phyloP scores from a whole-genome alignment of 1,284 basidiomycete genomes.

The Rhizopogon hawkerae region DNA sequence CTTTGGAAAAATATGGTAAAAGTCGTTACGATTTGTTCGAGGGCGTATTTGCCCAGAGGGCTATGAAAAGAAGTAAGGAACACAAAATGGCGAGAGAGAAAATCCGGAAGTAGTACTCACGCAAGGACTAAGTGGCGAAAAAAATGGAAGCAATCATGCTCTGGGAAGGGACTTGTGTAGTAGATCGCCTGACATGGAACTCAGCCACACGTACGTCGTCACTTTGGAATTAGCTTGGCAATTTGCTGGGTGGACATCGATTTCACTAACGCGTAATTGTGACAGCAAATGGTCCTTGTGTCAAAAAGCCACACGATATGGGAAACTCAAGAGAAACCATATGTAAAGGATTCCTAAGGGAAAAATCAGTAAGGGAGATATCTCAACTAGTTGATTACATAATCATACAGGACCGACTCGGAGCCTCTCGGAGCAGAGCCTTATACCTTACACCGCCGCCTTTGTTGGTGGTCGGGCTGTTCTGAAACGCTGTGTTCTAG shows the following conservation, averaged over 20 bases:
- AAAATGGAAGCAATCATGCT: conserved; percentile 1
- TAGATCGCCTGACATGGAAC: conserved; percentile 3
- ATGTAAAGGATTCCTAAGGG: background rate
- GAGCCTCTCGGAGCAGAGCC: too few relatives aligned
- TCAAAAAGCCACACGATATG: conserved; percentile 1
- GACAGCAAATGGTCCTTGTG: background rate
- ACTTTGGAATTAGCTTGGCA: background rate
- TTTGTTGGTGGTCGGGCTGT: too few relatives aligned
- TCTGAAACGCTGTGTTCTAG: background rate
- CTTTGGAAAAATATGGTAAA: conserved; percentile 5
- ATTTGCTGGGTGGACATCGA: conserved; percentile 5
- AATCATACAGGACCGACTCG: too few relatives aligned
- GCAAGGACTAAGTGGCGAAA: background rate
- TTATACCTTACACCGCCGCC: too few relatives aligned
- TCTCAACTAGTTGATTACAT: background rate
- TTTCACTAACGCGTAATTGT: conserved; percentile 2
- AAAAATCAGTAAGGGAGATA: background rate
- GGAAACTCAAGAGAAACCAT: conserved; percentile 2
- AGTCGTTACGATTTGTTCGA: conserved; percentile 2
- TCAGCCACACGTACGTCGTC: background rate
- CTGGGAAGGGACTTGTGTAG: conserved; percentile 1
- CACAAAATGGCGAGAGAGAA: background rate
- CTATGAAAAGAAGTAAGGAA: conserved; percentile 7
- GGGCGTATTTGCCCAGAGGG: background rate
- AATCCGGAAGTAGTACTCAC: conserved; percentile 3